Conservation (phyloP, 2,329 filamentous ascomycete genomes). For the Fusarium falciforme region DNA sequence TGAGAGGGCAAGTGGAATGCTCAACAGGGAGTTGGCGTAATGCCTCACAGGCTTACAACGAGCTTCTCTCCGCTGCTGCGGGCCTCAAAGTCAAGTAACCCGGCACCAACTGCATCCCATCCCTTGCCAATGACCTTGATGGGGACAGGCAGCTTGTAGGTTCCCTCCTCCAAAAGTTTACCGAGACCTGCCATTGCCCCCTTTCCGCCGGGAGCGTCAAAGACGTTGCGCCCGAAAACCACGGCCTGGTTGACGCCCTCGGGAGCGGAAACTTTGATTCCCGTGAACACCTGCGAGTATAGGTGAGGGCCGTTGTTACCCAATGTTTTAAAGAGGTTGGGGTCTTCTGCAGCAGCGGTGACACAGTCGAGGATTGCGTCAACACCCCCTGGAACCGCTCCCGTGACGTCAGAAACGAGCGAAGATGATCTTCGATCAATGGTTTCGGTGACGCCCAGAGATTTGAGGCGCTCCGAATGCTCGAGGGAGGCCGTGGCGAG, state of each 20-base stretch:
- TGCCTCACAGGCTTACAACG: constrained; percentile 19
- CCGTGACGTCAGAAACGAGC: constrained; percentile 7
- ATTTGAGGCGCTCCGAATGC: constrained; percentile 14
- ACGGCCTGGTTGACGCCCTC: constrained; percentile 3
- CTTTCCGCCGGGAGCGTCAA: constrained; percentile 25
- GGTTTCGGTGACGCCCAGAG: constrained; percentile 16
- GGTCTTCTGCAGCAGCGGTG: constrained; percentile 21
- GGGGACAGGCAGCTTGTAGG: constrained; percentile 29
- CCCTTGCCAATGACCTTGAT: constrained; percentile 21
- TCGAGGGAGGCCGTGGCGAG: constrained; percentile 24
- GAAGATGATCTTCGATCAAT: constrained; percentile 20
- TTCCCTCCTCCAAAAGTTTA: constrained; percentile 9
- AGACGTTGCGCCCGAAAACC: constrained; percentile 31
- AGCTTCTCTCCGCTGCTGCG: constrained; percentile 35
- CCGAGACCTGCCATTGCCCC: constrained; percentile 25
- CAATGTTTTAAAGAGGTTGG: constrained; percentile 13
- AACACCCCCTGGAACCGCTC: constrained; percentile 7
- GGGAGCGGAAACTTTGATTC: constrained; percentile 12
- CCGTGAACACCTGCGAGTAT: constrained; percentile 37
- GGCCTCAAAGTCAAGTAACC: constrained; percentile 19
- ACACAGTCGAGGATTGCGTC: constrained; percentile 38
- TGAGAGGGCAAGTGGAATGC: background rate
- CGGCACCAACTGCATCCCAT: constrained; percentile 21
- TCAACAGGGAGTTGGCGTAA: background rate
- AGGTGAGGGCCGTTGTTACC: constrained; percentile 5